Conservation (phyloP, 768 basidiomycete species). For the Coprinellus micaceus region DNA sequence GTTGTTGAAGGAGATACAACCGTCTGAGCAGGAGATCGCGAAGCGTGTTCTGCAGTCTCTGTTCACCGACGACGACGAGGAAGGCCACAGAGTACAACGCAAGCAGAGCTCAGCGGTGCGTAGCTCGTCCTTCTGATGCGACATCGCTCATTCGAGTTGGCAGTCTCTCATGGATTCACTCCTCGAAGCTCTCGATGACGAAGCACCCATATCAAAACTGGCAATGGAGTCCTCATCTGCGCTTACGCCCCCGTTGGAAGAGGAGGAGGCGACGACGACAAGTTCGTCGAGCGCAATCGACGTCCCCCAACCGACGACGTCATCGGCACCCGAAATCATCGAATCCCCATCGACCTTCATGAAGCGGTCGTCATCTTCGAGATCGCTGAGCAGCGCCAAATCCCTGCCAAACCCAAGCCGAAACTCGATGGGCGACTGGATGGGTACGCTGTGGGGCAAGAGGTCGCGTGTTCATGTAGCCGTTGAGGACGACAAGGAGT, state of each 20-base stretch:
- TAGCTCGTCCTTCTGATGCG: constrained; percentile 8
- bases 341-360: not conserved
- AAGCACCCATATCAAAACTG: constrained; percentile 36
- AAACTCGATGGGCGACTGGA: constrained; percentile 65
- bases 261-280: constrained; percentile 11
- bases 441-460: constrained; percentile 72
- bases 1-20: constrained; percentile 53
- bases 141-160: not conserved
- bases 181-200: constrained; percentile 52
- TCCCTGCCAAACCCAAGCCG: constrained; percentile 37
- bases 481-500: constrained; percentile 19
- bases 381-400: constrained; percentile 6
- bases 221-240: constrained; percentile 26
- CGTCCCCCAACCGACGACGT: not conserved
- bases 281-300: not conserved
- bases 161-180: constrained; percentile 54
- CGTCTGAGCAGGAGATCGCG: constrained; percentile 65
- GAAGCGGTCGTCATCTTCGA: not conserved
- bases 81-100: constrained; percentile 45
- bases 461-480: constrained; percentile 26
- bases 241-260: constrained; percentile 36
- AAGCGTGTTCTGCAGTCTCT: constrained; percentile 63
- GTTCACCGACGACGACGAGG: constrained; percentile 52
- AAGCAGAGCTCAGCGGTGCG: constrained; percentile 60
- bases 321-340: not conserved